Percentiles rank a stretch among this genome's conserved stretches.
phyloP scores from a whole-genome alignment of 2,329 filamentous ascomycete genomes.

The Alternaria consortialis region DNA sequence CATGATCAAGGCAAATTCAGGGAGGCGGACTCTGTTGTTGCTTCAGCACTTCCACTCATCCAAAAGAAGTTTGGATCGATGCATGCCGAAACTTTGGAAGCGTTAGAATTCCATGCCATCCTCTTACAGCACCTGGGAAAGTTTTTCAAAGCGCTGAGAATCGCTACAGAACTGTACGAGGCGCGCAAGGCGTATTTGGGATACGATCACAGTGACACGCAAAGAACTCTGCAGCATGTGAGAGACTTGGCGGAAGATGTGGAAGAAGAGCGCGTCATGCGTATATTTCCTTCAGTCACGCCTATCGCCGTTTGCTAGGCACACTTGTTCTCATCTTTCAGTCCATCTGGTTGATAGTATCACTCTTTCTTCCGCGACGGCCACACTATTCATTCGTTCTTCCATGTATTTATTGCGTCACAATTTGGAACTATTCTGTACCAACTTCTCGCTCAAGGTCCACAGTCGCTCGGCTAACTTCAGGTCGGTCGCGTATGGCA shows the following conservation, averaged over 20 bases:
- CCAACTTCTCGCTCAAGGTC: conserved; percentile 43
- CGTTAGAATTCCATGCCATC: not conserved
- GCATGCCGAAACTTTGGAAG: not conserved
- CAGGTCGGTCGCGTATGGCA: conserved; percentile 36
- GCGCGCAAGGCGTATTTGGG: no score
- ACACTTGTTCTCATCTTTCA: not conserved
- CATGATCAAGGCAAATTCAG: not conserved
- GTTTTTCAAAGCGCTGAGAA: not conserved
- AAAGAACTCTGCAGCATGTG: not conserved
- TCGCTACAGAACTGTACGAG: no score
- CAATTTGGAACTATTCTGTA: conserved; percentile 34
- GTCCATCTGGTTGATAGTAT: not conserved
- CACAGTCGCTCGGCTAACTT: conserved; percentile 41
- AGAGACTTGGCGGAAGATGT: conserved; percentile 1
- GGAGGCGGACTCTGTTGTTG: not conserved
- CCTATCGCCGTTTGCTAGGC: no score
- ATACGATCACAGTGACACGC: not conserved
- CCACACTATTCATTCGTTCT: fast-evolving
- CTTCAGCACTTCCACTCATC: not conserved
- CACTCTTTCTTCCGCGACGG: not conserved
- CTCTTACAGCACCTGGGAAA: not conserved
- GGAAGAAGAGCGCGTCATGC: not conserved
- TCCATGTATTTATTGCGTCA: conserved; percentile 6
- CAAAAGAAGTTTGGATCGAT: not conserved
- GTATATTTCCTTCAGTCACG: not conserved